Percentiles rank a stretch among this genome's conserved stretches.
These are phyloP conservation scores for Pisolithus sp. DNA, from an alignment of 768 basidiomycete genomes.

Conservation along the genomic window DNA sequence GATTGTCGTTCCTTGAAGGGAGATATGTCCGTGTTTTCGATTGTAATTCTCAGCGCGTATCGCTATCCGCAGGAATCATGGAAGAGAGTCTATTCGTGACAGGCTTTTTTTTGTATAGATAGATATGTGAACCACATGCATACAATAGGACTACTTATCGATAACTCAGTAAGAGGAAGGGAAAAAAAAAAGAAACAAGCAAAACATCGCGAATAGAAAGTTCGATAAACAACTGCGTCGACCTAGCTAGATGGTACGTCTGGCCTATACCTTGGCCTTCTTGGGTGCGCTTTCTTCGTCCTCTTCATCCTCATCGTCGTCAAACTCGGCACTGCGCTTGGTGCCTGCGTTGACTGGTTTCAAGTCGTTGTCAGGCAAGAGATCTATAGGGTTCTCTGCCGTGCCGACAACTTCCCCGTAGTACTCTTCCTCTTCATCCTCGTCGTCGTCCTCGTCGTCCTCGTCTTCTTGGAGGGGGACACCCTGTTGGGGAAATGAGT, in stretches of 20 bases:
- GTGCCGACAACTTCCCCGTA: constrained; percentile 3
- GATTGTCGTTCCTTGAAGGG: constrained; percentile 53
- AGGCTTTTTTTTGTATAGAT: no score
- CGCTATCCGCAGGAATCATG: not conserved
- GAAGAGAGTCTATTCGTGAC: not conserved
- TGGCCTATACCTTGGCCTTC: constrained; percentile 21
- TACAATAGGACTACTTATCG: not conserved
- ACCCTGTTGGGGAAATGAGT: no score
- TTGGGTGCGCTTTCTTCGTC: constrained; percentile 11
- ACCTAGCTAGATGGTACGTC: not conserved
- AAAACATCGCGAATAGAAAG: not conserved
- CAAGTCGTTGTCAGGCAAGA: not conserved
- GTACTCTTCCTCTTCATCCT: constrained; percentile 21
- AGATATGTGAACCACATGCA: no score
- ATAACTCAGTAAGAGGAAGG: not conserved
- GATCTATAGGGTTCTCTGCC: constrained; percentile 5
- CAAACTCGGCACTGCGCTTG: constrained; percentile 17
- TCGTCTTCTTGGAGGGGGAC: constrained; percentile 1
- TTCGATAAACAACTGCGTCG: not conserved
- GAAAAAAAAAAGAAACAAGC: not conserved
- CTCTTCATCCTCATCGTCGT: constrained; percentile 5
- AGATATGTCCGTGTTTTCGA: not conserved
- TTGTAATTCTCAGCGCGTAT: not conserved
- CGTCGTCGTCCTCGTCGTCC: constrained; percentile 11
- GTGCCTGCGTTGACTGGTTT: constrained; percentile 9